These are phyloP conservation scores for Gossypium lobatum DNA, from an alignment of 441 rosid species.

Conservation along the genomic window DNA sequence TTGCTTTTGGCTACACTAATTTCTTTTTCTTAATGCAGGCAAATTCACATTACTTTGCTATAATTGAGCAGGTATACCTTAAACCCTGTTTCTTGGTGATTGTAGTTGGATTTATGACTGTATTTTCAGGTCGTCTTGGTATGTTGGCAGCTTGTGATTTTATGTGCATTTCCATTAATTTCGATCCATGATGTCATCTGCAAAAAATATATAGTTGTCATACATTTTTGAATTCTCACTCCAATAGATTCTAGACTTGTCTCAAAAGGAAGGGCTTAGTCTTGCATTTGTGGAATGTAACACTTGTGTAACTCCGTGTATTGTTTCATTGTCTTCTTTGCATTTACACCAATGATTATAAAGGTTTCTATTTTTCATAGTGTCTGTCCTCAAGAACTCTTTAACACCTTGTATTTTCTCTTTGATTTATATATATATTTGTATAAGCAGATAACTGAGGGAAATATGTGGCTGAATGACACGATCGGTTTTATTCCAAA, in stretches of 20 bases:
- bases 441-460: constrained; percentile 69
- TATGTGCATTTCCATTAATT: not conserved
- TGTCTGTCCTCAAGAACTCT: not conserved
- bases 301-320: not conserved
- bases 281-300: not conserved
- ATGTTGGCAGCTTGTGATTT: not conserved
- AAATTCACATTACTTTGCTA: constrained; percentile 91
- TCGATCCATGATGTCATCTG: not conserved
- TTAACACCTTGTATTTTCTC: not conserved
- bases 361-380: not conserved
- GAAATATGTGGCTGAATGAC: constrained; percentile 92
- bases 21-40: constrained; percentile 55
- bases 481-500: constrained; percentile 85
- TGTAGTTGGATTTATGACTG: not conserved
- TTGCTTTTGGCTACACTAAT: constrained; percentile 15
- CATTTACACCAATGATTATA: not conserved
- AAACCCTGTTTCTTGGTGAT: not conserved
- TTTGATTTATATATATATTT: not conserved
- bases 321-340: not conserved
- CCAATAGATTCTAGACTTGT: not conserved
- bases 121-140: not conserved
- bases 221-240: not conserved
- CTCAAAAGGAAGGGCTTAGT: not conserved
- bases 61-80: constrained; percentile 81
- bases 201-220: not conserved